Conservation (phyloP, 495 filamentous ascomycete genomes). For the Terfezia claveryi region DNA sequence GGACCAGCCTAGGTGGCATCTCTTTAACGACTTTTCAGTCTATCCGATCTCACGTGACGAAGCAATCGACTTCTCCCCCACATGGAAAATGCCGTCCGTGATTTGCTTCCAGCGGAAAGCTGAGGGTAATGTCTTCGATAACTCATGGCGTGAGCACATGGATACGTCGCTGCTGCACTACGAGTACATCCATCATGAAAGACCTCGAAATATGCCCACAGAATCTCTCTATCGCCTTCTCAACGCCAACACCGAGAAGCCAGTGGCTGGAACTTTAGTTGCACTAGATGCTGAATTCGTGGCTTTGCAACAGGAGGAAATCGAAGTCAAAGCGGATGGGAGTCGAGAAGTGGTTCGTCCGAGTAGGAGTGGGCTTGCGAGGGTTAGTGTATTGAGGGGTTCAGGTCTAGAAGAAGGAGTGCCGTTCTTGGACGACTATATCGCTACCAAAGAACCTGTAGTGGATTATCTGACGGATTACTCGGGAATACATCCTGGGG, state of each 20-base stretch:
- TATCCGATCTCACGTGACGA: conserved; percentile 55
- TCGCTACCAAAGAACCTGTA: conserved; percentile 70
- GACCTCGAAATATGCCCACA: conserved; percentile 18
- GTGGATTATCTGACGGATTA: conserved; percentile 87
- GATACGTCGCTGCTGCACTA: conserved; percentile 67
- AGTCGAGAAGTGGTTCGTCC: conserved; percentile 68
- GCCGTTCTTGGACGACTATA: conserved; percentile 95
- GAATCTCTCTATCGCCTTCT: conserved; percentile 26
- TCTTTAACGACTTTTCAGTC: conserved; percentile 96
- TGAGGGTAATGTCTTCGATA: conserved; percentile 52
- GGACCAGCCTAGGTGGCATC: conserved; percentile 49
- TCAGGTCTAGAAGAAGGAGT: conserved; percentile 49
- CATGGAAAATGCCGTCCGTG: conserved; percentile 80
- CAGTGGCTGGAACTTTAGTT: conserved; percentile 45
- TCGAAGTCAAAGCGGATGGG: conserved; percentile 80
- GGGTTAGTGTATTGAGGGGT: conserved; percentile 72
- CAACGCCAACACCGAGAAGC: conserved; percentile 37
- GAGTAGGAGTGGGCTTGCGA: conserved; percentile 59
- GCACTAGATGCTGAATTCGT: conserved; percentile 95
- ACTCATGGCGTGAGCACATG: conserved; percentile 61
- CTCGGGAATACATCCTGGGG: conserved; percentile 68
- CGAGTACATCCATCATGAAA: conserved; percentile 21
- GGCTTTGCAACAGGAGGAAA: conserved; percentile 67
- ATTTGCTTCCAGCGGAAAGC: conserved; percentile 62
- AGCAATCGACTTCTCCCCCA: conserved; percentile 63